phyloP scores from a whole-genome alignment of 1,284 basidiomycete species.

The Puccinia polysora region DNA sequence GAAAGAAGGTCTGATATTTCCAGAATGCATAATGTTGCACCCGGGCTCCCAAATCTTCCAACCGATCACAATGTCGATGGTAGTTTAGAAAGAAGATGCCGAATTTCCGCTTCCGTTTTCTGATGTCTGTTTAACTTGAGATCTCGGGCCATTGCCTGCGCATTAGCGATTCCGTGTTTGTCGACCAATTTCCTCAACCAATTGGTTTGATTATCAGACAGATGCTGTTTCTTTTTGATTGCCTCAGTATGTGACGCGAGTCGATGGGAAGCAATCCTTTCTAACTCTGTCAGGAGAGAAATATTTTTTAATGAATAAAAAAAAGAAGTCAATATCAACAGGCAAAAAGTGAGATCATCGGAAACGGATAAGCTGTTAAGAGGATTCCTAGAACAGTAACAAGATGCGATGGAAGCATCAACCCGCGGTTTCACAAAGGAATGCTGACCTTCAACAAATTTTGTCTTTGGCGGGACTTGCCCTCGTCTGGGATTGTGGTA shows the following conservation, averaged over 20 bases:
- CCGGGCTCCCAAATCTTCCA: no score
- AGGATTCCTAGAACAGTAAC: no score
- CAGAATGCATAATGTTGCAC: no score
- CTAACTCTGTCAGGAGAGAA: no score
- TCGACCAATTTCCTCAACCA: constrained; percentile 6
- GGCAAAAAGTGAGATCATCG: not conserved
- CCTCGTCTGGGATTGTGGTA: constrained; percentile 18
- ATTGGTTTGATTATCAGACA: constrained; percentile 9
- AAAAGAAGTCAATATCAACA: not conserved
- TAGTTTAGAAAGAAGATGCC: constrained; percentile 1
- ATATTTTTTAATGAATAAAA: no score
- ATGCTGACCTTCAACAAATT: constrained; percentile 31
- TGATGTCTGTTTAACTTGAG: constrained; percentile 17
- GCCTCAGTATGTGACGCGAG: not conserved
- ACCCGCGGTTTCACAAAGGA: not conserved
- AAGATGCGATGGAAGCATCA: not conserved
- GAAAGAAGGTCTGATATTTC: no score
- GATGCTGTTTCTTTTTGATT: constrained; percentile 25
- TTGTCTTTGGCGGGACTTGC: constrained; percentile 10
- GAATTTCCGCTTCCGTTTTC: constrained; percentile 22
- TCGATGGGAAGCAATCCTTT: not conserved
- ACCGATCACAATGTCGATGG: no score
- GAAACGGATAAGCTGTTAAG: not conserved
- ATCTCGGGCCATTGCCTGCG: constrained; percentile 19
- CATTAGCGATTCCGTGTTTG: constrained; percentile 18